Evolutionary conservation across 495 filamentous ascomycete genomes (phyloP).

Genomic region (Achaetomiella virescens): DNA sequence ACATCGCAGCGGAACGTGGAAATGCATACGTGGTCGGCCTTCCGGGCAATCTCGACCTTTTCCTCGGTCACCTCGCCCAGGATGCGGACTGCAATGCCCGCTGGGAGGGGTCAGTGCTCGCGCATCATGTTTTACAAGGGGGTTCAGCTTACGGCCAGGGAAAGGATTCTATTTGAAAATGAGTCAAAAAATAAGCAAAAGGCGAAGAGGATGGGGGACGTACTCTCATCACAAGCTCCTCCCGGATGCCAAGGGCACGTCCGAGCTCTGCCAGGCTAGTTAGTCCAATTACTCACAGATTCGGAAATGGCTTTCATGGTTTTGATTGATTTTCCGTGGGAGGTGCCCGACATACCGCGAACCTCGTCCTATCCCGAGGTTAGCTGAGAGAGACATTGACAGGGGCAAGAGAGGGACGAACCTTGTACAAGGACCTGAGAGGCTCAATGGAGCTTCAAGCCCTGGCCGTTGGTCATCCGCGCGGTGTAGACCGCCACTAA

Average conservation of each 20-base stretch:
- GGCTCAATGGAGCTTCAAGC: constrained; percentile 54
- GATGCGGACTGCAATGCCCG: constrained; percentile 84
- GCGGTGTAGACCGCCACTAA: constrained; percentile 51
- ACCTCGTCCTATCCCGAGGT: constrained; percentile 15
- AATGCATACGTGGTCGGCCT: constrained; percentile 60
- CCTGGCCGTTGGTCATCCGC: constrained; percentile 30
- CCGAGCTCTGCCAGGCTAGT: constrained; percentile 10
- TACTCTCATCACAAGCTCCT: constrained; percentile 21
- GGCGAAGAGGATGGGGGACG: neutral
- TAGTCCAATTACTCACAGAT: neutral
- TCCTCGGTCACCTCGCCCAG: constrained; percentile 81
- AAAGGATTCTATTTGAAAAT: constrained; percentile 56
- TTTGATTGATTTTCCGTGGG: neutral
- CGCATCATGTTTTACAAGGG: constrained; percentile 35
- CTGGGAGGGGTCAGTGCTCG: neutral
- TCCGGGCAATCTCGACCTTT: constrained; percentile 69
- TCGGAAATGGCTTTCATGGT: neutral
- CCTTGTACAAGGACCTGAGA: constrained; percentile 74
- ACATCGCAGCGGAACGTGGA: neutral
- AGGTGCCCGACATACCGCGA: constrained; percentile 11
- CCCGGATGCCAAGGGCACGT: constrained; percentile 15
- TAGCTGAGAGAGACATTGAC: constrained; percentile 40
- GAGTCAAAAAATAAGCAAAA: neutral
- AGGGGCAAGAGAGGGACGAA: constrained; percentile 34
- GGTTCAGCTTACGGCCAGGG: constrained; percentile 36